phyloP scores from a whole-genome alignment of 2,329 filamentous ascomycete genomes.

The Trichoderma pleuroti region DNA sequence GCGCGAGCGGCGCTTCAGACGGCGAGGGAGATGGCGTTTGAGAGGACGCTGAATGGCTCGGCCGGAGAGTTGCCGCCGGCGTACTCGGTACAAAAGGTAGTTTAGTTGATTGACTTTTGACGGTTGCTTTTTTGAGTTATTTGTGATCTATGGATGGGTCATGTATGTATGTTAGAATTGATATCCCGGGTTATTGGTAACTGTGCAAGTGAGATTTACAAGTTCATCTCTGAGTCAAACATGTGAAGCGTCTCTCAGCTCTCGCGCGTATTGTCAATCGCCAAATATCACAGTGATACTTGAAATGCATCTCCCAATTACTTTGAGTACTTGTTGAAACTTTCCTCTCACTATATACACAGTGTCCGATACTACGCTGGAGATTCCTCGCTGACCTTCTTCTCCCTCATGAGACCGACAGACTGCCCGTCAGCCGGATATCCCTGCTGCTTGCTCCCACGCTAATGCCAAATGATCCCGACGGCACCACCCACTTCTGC shows the following conservation, averaged over 20 bases:
- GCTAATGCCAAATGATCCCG: conserved; percentile 40
- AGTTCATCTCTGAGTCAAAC: neutral
- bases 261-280: neutral
- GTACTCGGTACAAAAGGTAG: neutral
- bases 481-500: conserved; percentile 55
- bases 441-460: conserved; percentile 48
- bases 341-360: neutral
- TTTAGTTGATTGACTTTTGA: neutral
- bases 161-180: neutral
- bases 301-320: neutral
- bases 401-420: neutral
- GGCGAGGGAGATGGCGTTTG: neutral
- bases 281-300: neutral
- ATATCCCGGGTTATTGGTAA: neutral
- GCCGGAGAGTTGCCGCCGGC: neutral
- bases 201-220: neutral
- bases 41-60: neutral
- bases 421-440: conserved; percentile 37
- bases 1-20: neutral
- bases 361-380: neutral
- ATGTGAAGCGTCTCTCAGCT: neutral
- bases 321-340: accelerated
- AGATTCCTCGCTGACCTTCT: neutral
- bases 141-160: neutral
- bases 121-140: neutral